Base-by-base conservation (phyloP, 139 green algal species). In the Chara braunii region DNA sequence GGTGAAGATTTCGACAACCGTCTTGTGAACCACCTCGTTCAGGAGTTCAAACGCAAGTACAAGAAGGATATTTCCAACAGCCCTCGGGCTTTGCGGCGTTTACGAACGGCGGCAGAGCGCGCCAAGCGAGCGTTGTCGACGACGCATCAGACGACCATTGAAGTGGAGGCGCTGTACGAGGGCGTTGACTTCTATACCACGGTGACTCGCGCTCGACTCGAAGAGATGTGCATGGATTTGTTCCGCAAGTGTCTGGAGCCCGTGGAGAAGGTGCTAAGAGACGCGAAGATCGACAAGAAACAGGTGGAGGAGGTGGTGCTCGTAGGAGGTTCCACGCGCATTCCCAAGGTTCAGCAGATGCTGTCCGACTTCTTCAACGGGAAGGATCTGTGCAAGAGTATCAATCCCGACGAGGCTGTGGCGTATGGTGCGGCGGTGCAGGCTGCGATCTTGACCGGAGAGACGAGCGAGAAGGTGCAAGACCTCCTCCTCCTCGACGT, bases 361-460 rank as follows among this genome's bases (percentile, higher is more conserved):
- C 85, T 98, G 54, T 81, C 89, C 77, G 91, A 98, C 80, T 98
- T 95, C 81, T 98, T 98, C 85, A 89, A 89, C 55, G 91, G 91
- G 76, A 96, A 97, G 88, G 91, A 98, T 82, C 86, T 98, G 40
- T 94, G 88, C 88, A 96, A 96, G 85, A 83, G 56, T 67, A 97
- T 99, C 87, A 99, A 98, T 85, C 93, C 93, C 24, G 93, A 99
- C 69, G 93, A 98, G 84, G 93, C 93, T 12, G 93, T 99, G 18
- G 93, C 93, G 11, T 99, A 98, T 73, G 93, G 93, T 36, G 93
- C 93, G 11, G 93, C 93, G 11, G 93, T 99, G 7, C 87, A 84
- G 72, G 93, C 91, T 23, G 91, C 93, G 52, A 97, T 99, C 73
- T n/a, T 63, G 62, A 65, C 77, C 8, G 92, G 92, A 32, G 85